These are phyloP conservation scores for Heimioporus sp. DNA, from an alignment of 768 basidiomycete species.

Conservation along the genomic window DNA sequence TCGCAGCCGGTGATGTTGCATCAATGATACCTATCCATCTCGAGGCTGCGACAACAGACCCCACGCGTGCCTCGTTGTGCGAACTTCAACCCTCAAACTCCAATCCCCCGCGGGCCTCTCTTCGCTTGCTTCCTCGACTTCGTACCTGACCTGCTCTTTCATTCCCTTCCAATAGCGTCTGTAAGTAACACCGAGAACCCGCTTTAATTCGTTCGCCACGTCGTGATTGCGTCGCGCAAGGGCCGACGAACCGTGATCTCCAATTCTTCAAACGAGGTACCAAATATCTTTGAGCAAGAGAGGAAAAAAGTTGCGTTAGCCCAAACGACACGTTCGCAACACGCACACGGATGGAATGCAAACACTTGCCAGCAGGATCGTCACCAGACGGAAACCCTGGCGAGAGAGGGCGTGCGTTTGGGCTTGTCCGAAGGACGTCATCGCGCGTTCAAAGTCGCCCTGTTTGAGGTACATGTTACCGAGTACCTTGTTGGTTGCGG, in stretches of 20 bases:
- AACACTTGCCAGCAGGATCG: not conserved
- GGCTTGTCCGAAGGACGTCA: not conserved
- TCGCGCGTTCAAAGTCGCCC: conserved; percentile 1
- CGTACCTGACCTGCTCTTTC: not conserved
- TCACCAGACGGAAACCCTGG: not conserved
- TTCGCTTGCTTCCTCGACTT: no score
- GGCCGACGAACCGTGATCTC: conserved; percentile 1
- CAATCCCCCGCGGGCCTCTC: no score
- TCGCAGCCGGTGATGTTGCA: no score
- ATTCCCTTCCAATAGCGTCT: not conserved
- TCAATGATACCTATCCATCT: no score
- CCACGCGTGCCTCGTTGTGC: no score
- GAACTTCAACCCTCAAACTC: no score
- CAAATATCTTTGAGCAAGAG: conserved; percentile 1
- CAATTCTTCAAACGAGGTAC: conserved; percentile 5
- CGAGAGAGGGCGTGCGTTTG: not conserved
- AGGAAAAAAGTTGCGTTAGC: not conserved
- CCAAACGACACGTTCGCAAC: no score
- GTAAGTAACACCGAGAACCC: not conserved
- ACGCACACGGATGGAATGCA: not conserved
- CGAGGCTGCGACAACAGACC: no score
- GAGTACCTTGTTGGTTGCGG: not conserved
- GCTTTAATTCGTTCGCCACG: not conserved
- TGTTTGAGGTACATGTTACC: conserved; percentile 1
- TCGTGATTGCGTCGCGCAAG: not conserved